Base-by-base conservation (phyloP, 73 alveolate species). In the Paramecium bursaria region DNA sequence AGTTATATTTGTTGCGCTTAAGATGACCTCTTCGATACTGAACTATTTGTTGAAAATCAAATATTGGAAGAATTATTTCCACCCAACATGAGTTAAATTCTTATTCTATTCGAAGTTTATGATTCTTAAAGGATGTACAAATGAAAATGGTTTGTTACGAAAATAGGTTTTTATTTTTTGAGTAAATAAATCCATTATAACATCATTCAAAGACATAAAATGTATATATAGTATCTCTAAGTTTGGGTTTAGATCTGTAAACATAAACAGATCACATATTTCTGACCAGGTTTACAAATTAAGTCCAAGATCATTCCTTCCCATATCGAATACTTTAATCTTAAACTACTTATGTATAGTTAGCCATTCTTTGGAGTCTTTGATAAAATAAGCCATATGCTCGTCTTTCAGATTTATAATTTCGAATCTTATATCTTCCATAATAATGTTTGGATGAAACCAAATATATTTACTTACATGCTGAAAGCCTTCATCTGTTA, bases 231-330 rank as follows among this genome's bases (percentile, higher is more conserved):
- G 33, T 23, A 57, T 57, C 33, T 57, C 50, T 57, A 57, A 57
- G 33, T 57, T 30, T n/a, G 76, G 76, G 5, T 48, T 57, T 57
- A 30, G 27, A 30, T 57, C 76, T 10, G 76, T 57, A n/a, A 57
- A 57, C 11, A 57, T 50, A 29, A 57, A 30, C n/a, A n/a, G n/a
- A n/a, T n/a, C n/a, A n/a, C n/a, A n/a, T n/a, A n/a, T n/a, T n/a
- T n/a, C n/a, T n/a, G n/a, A n/a, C n/a, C n/a, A n/a, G n/a, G n/a
- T n/a, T n/a, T n/a, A n/a, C n/a, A n/a, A n/a, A n/a, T n/a, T n/a
- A n/a, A n/a, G n/a, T n/a, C n/a, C n/a, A n/a, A n/a, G n/a, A n/a
- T n/a, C n/a, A n/a, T n/a, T n/a, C n/a, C n/a, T n/a, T n/a, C n/a
- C n/a, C n/a, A n/a, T n/a, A n/a, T n/a, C n/a, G n/a, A n/a, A n/a